Percentiles rank a stretch among this genome's conserved stretches.
Evolutionary conservation across 306 rosid species (phyloP).

Genomic region (Fragaria vesca): DNA sequence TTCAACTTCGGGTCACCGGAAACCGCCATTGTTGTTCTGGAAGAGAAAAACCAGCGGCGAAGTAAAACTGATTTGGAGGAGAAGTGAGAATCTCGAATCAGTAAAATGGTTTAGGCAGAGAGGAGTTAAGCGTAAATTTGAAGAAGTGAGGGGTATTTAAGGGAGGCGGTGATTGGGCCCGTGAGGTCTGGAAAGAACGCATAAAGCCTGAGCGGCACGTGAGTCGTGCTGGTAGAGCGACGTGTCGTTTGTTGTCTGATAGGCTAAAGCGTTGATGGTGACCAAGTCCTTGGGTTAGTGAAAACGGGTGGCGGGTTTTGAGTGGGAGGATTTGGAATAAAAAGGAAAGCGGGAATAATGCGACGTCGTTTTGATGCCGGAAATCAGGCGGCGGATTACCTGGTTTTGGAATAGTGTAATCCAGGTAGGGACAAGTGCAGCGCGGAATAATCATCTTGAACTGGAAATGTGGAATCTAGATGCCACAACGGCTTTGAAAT

Average conservation of each 20-base stretch:
- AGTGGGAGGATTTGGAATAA: conserved; percentile 1
- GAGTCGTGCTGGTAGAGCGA: not conserved
- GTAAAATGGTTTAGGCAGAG: not conserved
- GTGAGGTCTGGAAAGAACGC: not conserved
- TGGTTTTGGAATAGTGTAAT: not conserved
- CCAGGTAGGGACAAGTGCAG: not conserved
- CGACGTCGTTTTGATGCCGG: not conserved
- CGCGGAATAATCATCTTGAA: not conserved
- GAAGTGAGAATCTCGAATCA: not conserved
- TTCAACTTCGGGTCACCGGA: conserved; percentile 24
- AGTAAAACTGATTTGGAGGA: not conserved
- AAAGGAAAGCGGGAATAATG: not conserved
- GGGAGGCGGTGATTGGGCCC: not conserved
- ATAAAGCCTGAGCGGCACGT: not conserved
- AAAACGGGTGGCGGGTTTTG: conserved; percentile 16
- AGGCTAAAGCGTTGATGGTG: too few species aligned
- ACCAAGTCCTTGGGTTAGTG: not conserved
- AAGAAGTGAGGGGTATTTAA: not conserved
- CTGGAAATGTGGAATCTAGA: not conserved
- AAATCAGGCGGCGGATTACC: conserved; percentile 1
- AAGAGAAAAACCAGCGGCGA: not conserved
- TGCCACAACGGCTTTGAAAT: not conserved
- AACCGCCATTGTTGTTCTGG: not conserved
- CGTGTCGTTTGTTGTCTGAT: not conserved
- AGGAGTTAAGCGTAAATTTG: not conserved